Percentiles rank a stretch among this genome's conserved stretches.
These are phyloP conservation scores for Malus sieversii DNA, from an alignment of 306 rosid species.

Conservation along the genomic window DNA sequence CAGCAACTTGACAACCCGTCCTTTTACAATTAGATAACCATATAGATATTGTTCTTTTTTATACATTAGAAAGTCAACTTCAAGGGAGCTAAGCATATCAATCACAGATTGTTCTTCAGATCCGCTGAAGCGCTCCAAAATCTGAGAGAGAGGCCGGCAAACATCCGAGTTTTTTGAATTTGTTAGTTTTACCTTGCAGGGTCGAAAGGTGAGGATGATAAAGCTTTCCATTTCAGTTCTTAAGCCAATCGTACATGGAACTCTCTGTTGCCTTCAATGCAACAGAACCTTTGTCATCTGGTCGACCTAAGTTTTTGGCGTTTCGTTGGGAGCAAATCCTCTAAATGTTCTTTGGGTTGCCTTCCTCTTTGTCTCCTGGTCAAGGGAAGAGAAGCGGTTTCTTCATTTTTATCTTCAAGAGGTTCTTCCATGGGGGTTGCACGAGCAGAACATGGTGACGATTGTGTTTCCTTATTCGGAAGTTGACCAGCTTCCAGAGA, in stretches of 20 bases:
- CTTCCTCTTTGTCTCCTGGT: constrained; percentile 19
- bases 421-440: constrained; percentile 9
- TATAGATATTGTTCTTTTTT: constrained; percentile 50
- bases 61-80: constrained; percentile 54
- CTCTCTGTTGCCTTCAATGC: constrained; percentile 49
- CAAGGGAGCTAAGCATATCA: constrained; percentile 47
- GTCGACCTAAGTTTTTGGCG: constrained; percentile 44
- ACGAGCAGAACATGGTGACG: constrained; percentile 16
- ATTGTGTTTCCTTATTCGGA: constrained; percentile 15
- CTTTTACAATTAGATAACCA: constrained; percentile 32
- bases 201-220: neutral
- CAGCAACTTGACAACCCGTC: neutral
- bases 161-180: constrained; percentile 1
- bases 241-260: constrained; percentile 60
- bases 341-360: constrained; percentile 18
- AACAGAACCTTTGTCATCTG: constrained; percentile 19
- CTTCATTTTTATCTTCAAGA: constrained; percentile 18
- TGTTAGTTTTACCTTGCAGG: neutral
- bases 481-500: constrained; percentile 31
- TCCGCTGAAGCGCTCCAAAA: constrained; percentile 57
- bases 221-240: constrained; percentile 16
- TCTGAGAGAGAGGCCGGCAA: constrained; percentile 52
- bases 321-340: constrained; percentile 28
- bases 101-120: constrained; percentile 44
- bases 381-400: constrained; percentile 22